phyloP scores from a whole-genome alignment of 768 basidiomycete genomes.

The Russula dissimulans region DNA sequence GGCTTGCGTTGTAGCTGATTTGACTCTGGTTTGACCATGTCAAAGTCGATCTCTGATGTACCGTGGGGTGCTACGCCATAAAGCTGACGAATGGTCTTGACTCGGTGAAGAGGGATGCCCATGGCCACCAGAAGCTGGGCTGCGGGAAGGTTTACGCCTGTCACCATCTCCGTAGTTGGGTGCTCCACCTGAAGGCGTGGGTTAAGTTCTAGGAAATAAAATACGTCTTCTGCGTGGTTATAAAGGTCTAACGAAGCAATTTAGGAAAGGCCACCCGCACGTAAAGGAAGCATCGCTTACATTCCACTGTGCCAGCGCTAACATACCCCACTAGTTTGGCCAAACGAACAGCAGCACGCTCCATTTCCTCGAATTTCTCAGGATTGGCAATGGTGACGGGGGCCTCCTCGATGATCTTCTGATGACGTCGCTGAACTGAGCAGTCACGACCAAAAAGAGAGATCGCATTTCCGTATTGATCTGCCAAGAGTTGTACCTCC shows the following conservation, averaged over 20 bases:
- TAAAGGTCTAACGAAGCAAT: constrained; percentile 63
- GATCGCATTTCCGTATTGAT: constrained; percentile 99
- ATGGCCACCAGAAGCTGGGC: constrained; percentile 96
- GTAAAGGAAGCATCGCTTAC: constrained; percentile 34
- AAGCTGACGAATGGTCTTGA: constrained; percentile 89
- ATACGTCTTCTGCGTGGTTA: constrained; percentile 85
- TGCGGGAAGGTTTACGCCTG: constrained; percentile 94
- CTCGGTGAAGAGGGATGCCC: constrained; percentile 94
- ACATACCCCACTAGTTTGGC: constrained; percentile 99
- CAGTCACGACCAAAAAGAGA: constrained; percentile 99
- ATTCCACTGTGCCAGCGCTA: constrained; percentile 97
- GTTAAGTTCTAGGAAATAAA: constrained; percentile 97
- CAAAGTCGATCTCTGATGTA: constrained; percentile 91
- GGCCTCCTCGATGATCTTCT: constrained; percentile 99
- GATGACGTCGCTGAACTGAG: constrained; percentile 97
- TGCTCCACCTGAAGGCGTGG: constrained; percentile 99
- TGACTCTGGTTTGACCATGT: constrained; percentile 83
- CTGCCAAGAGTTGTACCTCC: constrained; percentile 96
- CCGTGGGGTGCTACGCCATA: constrained; percentile 91
- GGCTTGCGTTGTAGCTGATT: constrained; percentile 89
- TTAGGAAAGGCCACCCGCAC: constrained; percentile 7
- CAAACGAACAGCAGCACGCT: constrained; percentile 97
- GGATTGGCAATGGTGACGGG: constrained; percentile 95
- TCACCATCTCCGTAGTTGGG: constrained; percentile 99
- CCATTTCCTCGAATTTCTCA: constrained; percentile 94